Conservation (phyloP, 1,139 yeast genomes). For the Hyphopichia burtonii region DNA sequence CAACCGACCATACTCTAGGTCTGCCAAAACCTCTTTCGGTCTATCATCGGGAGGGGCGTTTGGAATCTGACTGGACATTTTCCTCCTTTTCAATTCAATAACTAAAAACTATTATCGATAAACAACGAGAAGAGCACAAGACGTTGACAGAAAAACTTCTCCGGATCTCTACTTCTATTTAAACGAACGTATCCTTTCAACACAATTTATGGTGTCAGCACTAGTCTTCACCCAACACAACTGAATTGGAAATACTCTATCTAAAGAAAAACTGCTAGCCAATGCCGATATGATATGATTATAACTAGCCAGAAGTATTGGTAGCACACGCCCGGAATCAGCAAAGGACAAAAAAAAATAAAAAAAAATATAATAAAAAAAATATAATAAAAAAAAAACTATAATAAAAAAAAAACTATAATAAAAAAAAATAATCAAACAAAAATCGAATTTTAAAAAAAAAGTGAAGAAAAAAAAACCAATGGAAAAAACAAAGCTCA, state of each 20-base stretch:
- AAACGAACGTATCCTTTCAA: too few species aligned
- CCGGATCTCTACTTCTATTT: too few species aligned
- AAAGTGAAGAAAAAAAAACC: background rate
- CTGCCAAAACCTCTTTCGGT: constrained; percentile 53
- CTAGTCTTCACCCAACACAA: background rate
- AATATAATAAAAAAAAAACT: background rate
- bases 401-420: background rate
- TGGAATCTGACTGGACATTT: constrained; percentile 34
- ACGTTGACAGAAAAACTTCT: too few species aligned
- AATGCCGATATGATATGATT: background rate
- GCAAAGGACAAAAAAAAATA: background rate
- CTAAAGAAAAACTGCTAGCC: background rate
- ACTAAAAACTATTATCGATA: too few species aligned
- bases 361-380: background rate
- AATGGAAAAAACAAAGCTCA: background rate
- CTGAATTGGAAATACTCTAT: background rate
- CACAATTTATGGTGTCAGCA: too few species aligned
- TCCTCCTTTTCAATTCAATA: too few species aligned
- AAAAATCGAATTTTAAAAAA: background rate
- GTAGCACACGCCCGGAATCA: background rate
- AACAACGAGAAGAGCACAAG: too few species aligned
- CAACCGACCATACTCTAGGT: constrained; percentile 63
- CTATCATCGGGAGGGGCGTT: constrained; percentile 48
- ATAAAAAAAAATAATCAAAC: background rate
- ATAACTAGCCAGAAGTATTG: background rate